phyloP scores from a whole-genome alignment of 2,329 filamentous ascomycete genomes.

The Xylariales sp. region DNA sequence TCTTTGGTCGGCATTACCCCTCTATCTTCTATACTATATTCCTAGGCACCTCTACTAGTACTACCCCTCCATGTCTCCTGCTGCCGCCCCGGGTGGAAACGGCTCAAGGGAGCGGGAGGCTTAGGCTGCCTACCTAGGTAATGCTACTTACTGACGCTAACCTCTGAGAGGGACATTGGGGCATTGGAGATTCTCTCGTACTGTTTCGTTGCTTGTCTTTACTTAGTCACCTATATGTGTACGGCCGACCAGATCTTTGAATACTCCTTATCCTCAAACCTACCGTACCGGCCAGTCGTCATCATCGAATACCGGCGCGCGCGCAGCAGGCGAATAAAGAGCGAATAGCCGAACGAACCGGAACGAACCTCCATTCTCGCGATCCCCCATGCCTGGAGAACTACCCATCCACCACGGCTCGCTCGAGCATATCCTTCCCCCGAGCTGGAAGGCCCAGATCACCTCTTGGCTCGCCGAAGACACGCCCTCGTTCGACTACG shows the following conservation, averaged over 20 bases:
- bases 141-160: no score
- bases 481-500: slow-evolving; percentile 96
- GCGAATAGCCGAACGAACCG: background rate
- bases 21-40: background rate
- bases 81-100: slow-evolving; percentile 41
- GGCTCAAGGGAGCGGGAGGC: slow-evolving; percentile 34
- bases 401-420: slow-evolving; percentile 55
- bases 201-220: background rate
- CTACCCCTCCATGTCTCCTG: background rate
- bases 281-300: no score
- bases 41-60: slow-evolving; percentile 8
- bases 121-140: no score
- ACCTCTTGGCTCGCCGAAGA: slow-evolving; percentile 93
- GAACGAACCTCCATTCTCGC: background rate
- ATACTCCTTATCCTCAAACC: no score
- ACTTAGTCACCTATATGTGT: no score
- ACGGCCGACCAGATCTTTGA: no score
- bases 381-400: slow-evolving; percentile 42
- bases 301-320: background rate
- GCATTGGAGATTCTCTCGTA: background rate
- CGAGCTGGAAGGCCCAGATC: slow-evolving; percentile 84
- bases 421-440: slow-evolving; percentile 79
- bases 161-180: background rate
- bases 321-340: background rate
- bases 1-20: slow-evolving; percentile 37